These are phyloP conservation scores for Colletotrichum sp. DNA, from an alignment of 2,329 filamentous ascomycete species.

Conservation along the genomic window DNA sequence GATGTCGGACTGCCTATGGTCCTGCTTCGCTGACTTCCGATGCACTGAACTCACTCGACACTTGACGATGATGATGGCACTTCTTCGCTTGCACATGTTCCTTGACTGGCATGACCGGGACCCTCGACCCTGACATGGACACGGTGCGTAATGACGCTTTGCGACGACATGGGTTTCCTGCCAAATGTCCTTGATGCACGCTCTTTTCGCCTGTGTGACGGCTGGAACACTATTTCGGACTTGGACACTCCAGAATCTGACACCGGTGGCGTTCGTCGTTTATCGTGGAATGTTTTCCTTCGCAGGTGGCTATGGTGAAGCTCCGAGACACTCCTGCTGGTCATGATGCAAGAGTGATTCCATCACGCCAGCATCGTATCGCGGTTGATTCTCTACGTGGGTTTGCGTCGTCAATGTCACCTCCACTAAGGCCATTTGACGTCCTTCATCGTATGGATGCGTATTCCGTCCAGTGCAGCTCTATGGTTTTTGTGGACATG, in stretches of 20 bases:
- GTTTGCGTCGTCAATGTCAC: not conserved
- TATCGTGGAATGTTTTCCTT: not conserved
- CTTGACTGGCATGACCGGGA: constrained; percentile 21
- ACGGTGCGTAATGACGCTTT: constrained; percentile 15
- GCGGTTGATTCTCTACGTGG: not conserved
- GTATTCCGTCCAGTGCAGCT: not conserved
- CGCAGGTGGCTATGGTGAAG: constrained; percentile 1
- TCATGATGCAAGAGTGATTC: not conserved
- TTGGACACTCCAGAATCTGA: not conserved
- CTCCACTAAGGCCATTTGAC: not conserved
- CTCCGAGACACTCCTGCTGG: not conserved
- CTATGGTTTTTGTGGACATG: not conserved
- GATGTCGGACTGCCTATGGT: constrained; percentile 5
- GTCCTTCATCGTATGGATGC: not conserved
- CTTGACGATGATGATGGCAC: constrained; percentile 22
- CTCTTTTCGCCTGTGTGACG: constrained; percentile 11
- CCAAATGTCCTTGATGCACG: constrained; percentile 12
- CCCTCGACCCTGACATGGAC: constrained; percentile 13
- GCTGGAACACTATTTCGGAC: not conserved
- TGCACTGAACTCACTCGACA: constrained; percentile 16
- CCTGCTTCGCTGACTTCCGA: constrained; percentile 15
- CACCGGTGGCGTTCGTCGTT: not conserved
- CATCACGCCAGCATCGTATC: not conserved
- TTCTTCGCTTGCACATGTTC: constrained; percentile 17
- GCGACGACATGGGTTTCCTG: constrained; percentile 8